Conservation (phyloP, 441 rosid genomes). For the Mallotus japonicus region DNA sequence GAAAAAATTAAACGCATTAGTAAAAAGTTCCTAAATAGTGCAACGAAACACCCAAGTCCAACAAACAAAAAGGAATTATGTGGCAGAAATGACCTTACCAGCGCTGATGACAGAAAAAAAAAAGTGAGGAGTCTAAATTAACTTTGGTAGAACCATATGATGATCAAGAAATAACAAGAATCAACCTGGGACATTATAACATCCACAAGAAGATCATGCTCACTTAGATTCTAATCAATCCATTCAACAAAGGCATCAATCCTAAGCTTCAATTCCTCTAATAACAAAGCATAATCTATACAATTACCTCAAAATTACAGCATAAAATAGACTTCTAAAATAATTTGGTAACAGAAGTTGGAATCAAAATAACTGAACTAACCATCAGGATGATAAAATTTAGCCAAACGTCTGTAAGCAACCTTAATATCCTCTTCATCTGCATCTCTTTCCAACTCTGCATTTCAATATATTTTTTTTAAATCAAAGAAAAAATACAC, state of each 20-base stretch:
- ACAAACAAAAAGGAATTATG: not conserved
- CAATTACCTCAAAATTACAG: too few species aligned
- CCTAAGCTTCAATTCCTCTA: too few species aligned
- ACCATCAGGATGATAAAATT: slow-evolving; percentile 97
- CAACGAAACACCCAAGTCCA: too few species aligned
- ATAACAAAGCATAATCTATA: too few species aligned
- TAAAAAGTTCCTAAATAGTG: slow-evolving; percentile 5
- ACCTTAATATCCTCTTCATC: slow-evolving; percentile 81
- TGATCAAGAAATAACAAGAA: not conserved
- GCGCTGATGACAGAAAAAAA: too few species aligned
- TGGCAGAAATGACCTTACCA: not conserved
- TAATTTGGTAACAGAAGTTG: too few species aligned
- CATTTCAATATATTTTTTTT: slow-evolving; percentile 12
- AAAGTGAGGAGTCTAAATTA: not conserved
- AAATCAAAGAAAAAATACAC: not conserved
- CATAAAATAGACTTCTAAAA: too few species aligned
- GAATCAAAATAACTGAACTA: slow-evolving; percentile 15
- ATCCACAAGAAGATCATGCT: too few species aligned
- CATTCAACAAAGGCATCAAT: too few species aligned
- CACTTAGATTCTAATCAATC: too few species aligned
- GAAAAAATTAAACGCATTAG: slow-evolving; percentile 25
- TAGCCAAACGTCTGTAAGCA: slow-evolving; percentile 87
- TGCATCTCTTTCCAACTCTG: slow-evolving; percentile 82
- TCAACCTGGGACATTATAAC: not conserved
- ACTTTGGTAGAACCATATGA: not conserved